Percentiles rank a stretch among this genome's conserved stretches.
Evolutionary conservation across 164 flowering plant genomes (phyloP).

Genomic region (Paratinospora sagittata): DNA sequence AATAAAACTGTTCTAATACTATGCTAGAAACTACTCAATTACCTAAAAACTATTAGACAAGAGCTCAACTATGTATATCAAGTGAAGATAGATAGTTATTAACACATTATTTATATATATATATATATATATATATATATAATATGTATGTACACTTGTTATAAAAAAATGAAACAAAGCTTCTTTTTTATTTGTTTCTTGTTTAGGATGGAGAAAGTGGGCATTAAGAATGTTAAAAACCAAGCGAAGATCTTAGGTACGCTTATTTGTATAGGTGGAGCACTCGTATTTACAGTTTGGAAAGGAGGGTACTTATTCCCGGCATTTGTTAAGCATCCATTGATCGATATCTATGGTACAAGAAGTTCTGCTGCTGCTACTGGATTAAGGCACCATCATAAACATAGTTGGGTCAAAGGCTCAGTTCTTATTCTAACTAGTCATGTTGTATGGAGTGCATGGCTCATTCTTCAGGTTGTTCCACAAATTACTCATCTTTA

Average conservation of each 20-base stretch:
- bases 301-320: constrained; percentile 27
- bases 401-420: constrained; percentile 41
- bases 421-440: constrained; percentile 26
- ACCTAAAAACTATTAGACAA: too few relatives aligned
- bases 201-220: constrained; percentile 39
- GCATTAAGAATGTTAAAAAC: constrained; percentile 20
- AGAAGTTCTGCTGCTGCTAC: background rate
- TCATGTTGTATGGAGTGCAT: constrained; percentile 26
- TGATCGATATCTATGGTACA: constrained; percentile 16
- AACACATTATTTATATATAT: too few relatives aligned
- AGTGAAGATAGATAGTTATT: too few relatives aligned
- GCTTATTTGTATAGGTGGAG: constrained; percentile 33
- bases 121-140: too few relatives aligned
- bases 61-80: too few relatives aligned
- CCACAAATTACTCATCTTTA: background rate
- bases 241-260: constrained; percentile 39
- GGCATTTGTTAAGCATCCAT: constrained; percentile 22
- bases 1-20: too few relatives aligned
- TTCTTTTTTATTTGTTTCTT: background rate
- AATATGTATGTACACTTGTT: too few relatives aligned
- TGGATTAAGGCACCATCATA: constrained; percentile 12
- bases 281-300: too few relatives aligned
- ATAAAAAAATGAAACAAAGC: background rate
- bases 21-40: too few relatives aligned
- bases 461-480: constrained; percentile 39